phyloP scores from a whole-genome alignment of 768 basidiomycete species.

The Podaxis sp. region DNA sequence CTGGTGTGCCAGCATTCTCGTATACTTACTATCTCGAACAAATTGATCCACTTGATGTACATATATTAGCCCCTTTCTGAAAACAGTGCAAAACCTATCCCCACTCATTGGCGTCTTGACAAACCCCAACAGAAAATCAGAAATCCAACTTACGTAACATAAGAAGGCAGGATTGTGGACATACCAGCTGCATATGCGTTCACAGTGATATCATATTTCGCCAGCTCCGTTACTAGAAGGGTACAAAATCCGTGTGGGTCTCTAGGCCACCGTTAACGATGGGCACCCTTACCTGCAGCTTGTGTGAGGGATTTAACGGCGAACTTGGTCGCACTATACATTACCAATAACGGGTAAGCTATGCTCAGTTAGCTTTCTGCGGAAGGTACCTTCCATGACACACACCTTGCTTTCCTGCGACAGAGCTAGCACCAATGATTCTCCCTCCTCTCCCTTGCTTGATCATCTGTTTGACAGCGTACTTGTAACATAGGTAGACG shows the following conservation, averaged over 20 bases:
- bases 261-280: background rate
- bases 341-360: constrained; percentile 4
- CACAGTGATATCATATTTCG: too few species aligned
- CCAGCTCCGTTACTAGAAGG: too few species aligned
- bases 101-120: constrained; percentile 23
- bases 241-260: too few species aligned
- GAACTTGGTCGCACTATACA: constrained; percentile 34
- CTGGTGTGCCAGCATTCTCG: constrained; percentile 5
- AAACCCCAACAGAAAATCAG: background rate
- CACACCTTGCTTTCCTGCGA: constrained; percentile 25
- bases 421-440: constrained; percentile 44
- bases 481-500: constrained; percentile 57
- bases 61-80: background rate
- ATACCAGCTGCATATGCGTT: too few species aligned
- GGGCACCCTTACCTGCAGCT: constrained; percentile 25
- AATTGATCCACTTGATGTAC: background rate
- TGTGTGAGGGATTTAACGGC: constrained; percentile 38
- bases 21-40: constrained; percentile 21
- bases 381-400: background rate
- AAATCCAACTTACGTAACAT: background rate
- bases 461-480: constrained; percentile 58
- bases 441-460: constrained; percentile 50
- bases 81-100: constrained; percentile 6
- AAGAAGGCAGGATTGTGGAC: background rate
- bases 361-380: background rate